phyloP scores from a whole-genome alignment of 768 basidiomycete species.

The Mycena vulgaris region DNA sequence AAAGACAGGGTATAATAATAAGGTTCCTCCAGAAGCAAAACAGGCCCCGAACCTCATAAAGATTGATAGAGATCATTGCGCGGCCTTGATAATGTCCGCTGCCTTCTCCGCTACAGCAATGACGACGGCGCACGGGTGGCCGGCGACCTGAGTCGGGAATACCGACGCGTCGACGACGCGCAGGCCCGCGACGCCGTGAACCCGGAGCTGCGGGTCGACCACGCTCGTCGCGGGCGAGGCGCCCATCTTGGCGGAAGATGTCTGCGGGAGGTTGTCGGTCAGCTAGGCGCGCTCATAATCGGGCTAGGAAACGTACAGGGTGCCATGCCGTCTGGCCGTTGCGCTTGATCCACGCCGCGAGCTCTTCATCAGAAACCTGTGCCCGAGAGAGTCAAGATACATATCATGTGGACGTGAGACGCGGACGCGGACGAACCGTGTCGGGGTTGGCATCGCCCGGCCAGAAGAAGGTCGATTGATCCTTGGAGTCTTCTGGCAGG shows the following conservation, averaged over 20 bases:
- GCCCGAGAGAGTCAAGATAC: neutral
- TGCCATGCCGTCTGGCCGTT: conserved; percentile 35
- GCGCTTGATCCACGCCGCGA: conserved; percentile 27
- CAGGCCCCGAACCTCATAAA: too few species aligned
- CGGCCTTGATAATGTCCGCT: conserved; percentile 26
- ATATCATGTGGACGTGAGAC: neutral
- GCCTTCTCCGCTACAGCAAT: conserved; percentile 34
- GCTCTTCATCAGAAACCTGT: conserved; percentile 20
- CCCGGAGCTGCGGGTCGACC: conserved; percentile 36
- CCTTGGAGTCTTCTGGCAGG: conserved; percentile 22
- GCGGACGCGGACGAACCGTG: conserved; percentile 5
- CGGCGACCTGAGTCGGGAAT: conserved; percentile 38
- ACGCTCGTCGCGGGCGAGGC: conserved; percentile 33
- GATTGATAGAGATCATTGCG: conserved; percentile 2
- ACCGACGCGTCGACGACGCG: conserved; percentile 42
- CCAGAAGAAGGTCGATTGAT: conserved; percentile 37
- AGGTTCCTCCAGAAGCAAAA: too few species aligned
- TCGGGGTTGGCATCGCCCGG: conserved; percentile 40
- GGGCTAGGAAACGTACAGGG: conserved; percentile 33
- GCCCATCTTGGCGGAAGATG: conserved; percentile 41
- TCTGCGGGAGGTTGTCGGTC: conserved; percentile 23
- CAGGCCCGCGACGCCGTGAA: conserved; percentile 41
- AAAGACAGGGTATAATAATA: too few species aligned
- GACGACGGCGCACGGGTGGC: conserved; percentile 38
- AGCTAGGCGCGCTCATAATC: too few species aligned